phyloP scores from a whole-genome alignment of 129 eudicot species.

The Flaveria sonorensis region DNA sequence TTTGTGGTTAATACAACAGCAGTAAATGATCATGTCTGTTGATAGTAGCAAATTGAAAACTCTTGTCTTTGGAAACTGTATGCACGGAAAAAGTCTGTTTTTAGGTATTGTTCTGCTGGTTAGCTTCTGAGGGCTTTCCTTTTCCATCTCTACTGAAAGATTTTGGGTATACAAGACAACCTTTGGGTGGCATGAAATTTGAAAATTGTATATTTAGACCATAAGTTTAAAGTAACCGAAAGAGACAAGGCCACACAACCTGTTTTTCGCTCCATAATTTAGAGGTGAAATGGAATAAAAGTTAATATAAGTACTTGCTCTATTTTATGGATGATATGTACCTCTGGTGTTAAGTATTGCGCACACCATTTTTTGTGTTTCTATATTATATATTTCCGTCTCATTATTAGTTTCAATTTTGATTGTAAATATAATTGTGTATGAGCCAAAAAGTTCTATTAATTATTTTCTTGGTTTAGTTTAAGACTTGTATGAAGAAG shows the following conservation, averaged over 20 bases:
- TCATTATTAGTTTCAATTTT: not conserved
- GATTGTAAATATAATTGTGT: not conserved
- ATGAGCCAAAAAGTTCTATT: not conserved
- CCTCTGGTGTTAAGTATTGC: not conserved
- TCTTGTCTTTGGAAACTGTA: constrained; percentile 5
- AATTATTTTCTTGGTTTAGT: not conserved
- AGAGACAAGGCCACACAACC: not conserved
- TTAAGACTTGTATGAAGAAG: constrained; percentile 5
- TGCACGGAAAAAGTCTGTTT: not conserved
- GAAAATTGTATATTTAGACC: no score
- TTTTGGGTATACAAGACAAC: no score
- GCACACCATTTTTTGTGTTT: not conserved
- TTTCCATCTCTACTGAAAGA: no score
- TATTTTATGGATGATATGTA: not conserved
- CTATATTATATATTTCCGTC: not conserved
- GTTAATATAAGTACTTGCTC: not conserved
- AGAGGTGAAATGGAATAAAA: not conserved
- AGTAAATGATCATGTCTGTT: constrained; percentile 6
- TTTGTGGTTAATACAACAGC: not conserved
- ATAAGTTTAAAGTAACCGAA: not conserved
- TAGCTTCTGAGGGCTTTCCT: not conserved
- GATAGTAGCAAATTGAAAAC: constrained; percentile 3
- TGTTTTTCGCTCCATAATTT: not conserved
- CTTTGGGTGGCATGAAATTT: no score
- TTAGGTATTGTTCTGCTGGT: not conserved